Base-by-base conservation (phyloP, 176 grass and related monocot species). In the Aegilops umbellulata region DNA sequence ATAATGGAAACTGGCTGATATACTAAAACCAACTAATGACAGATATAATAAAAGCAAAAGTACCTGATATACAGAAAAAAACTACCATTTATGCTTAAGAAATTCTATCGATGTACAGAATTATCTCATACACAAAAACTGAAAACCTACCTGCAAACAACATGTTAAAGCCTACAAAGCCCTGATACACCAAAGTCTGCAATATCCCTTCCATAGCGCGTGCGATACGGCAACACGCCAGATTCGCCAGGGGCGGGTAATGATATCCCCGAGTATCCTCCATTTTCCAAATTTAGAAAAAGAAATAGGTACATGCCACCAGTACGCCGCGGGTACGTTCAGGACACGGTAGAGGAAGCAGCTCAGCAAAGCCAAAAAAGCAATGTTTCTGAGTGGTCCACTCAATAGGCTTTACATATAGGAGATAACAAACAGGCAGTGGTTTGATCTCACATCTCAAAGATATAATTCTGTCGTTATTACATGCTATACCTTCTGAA, bases 181-280 rank as follows among this genome's bases (percentile, higher is more conserved):
- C 0, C 5, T 2, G 16, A 51, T 17, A 51, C 47, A 17, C 0
- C 15, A 17, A 17, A 51, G 47, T 17, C 47, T 51, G 47, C 15
- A 5, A 17, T 51, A 51, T 51, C 47, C 47, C 47, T 17, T 17
- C 6, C 15, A 49, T 6, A 49, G 14, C 13, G 0, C 14, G 0
- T 49, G 46, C 4, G 14, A 49, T 16, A 49, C 14, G 14, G 46
- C 46, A 49, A 16, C 42, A 14, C 42, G 42, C 42, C 5, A 1
- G 14, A 49, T 49, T 49, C 1, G 4, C 46, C 0, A 49, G 46
- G 46, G 46, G 14, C 14, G 0, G 1, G 46, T 16, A 49, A 16
- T 0, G 0, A 55, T 55, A 20, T 53, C 51, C 0, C 16, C 51
- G 2, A 55, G 0, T 55, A 55, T 55, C 0, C 19, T 6, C 7